These are phyloP conservation scores for Daldinia decipiens DNA, from an alignment of 495 filamentous ascomycete genomes.

Conservation along the genomic window DNA sequence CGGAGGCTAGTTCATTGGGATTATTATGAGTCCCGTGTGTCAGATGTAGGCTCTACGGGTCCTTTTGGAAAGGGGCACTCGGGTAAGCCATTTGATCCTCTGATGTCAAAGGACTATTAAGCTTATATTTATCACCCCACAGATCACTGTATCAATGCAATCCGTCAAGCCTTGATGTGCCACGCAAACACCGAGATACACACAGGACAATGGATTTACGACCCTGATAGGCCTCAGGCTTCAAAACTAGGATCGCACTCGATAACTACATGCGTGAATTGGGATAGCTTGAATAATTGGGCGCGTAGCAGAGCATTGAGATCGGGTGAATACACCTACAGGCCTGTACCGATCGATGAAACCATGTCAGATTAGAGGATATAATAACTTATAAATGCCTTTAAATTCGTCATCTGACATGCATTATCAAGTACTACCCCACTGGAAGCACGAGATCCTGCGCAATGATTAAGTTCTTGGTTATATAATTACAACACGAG, in stretches of 20 bases:
- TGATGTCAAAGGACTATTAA: background rate
- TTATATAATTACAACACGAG: background rate
- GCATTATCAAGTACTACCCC: background rate
- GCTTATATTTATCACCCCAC: background rate
- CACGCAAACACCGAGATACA: slow-evolving; percentile 47
- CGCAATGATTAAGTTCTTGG: background rate
- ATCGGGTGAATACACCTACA: slow-evolving; percentile 35
- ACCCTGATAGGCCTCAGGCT: slow-evolving; percentile 12
- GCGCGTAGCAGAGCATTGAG: slow-evolving; percentile 37
- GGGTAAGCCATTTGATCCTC: slow-evolving; percentile 15
- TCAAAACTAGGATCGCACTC: slow-evolving; percentile 29
- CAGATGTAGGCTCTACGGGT: background rate
- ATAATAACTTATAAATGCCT: background rate
- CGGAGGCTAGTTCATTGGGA: slow-evolving; percentile 42
- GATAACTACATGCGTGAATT: slow-evolving; percentile 40
- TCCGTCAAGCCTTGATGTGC: slow-evolving; percentile 53
- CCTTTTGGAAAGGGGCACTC: slow-evolving; percentile 26
- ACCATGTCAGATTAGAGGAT: background rate
- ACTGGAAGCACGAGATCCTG: background rate
- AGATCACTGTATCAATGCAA: slow-evolving; percentile 53
- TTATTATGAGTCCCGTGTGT: slow-evolving; percentile 36
- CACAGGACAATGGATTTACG: slow-evolving; percentile 35
- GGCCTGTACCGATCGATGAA: slow-evolving; percentile 14
- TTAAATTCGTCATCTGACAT: background rate
- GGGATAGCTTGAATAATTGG: slow-evolving; percentile 44